Evolutionary conservation across 2,329 filamentous ascomycete species (phyloP).

Genomic region (Cadophora luteo-olivacea): DNA sequence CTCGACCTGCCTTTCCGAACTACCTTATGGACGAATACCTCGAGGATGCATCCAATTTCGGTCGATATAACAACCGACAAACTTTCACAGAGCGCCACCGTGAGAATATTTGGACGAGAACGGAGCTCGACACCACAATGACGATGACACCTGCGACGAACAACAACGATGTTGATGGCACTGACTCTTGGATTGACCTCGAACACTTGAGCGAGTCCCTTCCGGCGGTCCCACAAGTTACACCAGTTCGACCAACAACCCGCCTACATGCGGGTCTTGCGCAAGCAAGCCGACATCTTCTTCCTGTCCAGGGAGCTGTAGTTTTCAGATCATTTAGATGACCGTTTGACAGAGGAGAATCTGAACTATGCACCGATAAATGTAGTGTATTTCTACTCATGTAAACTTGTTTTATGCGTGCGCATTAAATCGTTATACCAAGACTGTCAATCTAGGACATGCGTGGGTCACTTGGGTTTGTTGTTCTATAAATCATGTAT

Average conservation of each 20-base stretch:
- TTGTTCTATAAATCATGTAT: slow-evolving; percentile 6
- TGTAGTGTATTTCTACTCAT: no score
- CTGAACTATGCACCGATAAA: no score
- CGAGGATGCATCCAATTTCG: no score
- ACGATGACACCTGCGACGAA: not conserved
- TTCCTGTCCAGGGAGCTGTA: not conserved
- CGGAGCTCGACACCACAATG: not conserved
- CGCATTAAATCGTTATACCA: no score
- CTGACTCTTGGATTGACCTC: not conserved
- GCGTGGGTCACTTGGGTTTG: not conserved
- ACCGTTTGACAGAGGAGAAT: not conserved
- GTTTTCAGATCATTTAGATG: not conserved
- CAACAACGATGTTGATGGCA: not conserved
- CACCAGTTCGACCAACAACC: not conserved
- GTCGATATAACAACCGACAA: not conserved
- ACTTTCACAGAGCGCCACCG: not conserved
- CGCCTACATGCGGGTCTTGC: not conserved
- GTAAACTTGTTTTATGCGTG: no score
- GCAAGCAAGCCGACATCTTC: not conserved
- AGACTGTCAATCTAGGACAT: not conserved
- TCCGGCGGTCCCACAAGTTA: not conserved
- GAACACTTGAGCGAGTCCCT: not conserved
- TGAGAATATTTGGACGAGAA: not conserved
- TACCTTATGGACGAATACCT: not conserved
- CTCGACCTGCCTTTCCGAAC: not conserved